Percentiles rank a stretch among this genome's conserved stretches.
Evolutionary conservation across 2,329 filamentous ascomycete genomes (phyloP).

Genomic region (Claviceps sp.): DNA sequence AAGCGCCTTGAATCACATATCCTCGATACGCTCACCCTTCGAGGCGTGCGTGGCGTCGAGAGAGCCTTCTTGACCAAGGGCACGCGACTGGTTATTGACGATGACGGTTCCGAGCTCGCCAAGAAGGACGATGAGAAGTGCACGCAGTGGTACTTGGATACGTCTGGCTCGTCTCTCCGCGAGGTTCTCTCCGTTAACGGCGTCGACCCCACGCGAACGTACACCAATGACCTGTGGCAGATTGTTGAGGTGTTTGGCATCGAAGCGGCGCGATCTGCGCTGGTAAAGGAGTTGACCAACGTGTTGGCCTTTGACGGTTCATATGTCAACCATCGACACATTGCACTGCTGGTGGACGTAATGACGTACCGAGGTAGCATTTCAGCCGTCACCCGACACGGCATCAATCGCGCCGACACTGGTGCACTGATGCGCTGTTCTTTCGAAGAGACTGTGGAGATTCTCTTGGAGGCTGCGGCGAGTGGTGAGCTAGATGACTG

Average conservation of each 20-base stretch:
- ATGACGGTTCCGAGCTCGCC: slow-evolving; percentile 60
- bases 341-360: slow-evolving; percentile 88
- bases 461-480: slow-evolving; percentile 87
- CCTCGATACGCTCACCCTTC: slow-evolving; percentile 78
- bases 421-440: slow-evolving; percentile 98
- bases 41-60: slow-evolving; percentile 79
- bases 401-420: slow-evolving; percentile 96
- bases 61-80: slow-evolving; percentile 87
- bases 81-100: slow-evolving; percentile 49
- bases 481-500: slow-evolving; percentile 95
- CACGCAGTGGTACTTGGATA: slow-evolving; percentile 93
- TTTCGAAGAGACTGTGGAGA: slow-evolving; percentile 98
- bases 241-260: slow-evolving; percentile 92
- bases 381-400: slow-evolving; percentile 93
- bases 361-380: slow-evolving; percentile 94
- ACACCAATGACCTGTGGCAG: slow-evolving; percentile 92
- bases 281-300: slow-evolving; percentile 78
- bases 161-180: slow-evolving; percentile 74
- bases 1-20: slow-evolving; percentile 87
- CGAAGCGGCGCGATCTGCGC: slow-evolving; percentile 75
- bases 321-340: slow-evolving; percentile 97
- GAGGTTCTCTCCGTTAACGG: slow-evolving; percentile 77
- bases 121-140: slow-evolving; percentile 62
- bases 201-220: slow-evolving; percentile 74
- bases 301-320: slow-evolving; percentile 98